phyloP scores from a whole-genome alignment of 495 filamentous ascomycete species.

The Ascobolus immersus region DNA sequence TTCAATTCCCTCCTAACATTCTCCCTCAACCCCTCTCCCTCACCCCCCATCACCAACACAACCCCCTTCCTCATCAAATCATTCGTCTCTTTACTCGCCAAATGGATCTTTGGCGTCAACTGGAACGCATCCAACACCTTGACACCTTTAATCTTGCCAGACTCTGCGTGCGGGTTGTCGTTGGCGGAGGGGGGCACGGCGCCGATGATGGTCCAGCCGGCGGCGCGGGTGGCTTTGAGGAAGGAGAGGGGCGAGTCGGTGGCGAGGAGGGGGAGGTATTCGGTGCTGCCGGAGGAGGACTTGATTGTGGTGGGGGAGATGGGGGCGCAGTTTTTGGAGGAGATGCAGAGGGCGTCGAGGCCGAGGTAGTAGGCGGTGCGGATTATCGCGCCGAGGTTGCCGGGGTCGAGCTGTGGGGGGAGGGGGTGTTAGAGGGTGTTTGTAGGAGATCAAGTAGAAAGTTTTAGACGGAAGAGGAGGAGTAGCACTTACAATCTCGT shows the following conservation, averaged over 20 bases:
- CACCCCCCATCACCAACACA: too few species aligned
- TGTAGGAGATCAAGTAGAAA: slow-evolving; percentile 6
- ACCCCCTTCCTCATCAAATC: too few species aligned
- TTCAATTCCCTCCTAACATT: too few species aligned
- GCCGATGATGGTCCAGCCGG: slow-evolving; percentile 67
- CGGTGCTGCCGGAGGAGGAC: slow-evolving; percentile 62
- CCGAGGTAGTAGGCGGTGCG: slow-evolving; percentile 70
- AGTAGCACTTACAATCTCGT: slow-evolving; percentile 31
- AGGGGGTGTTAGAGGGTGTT: too few species aligned
- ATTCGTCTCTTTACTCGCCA: too few species aligned
- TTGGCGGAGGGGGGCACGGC: slow-evolving; percentile 48
- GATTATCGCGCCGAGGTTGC: slow-evolving; percentile 72
- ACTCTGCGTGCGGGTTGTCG: too few species aligned
- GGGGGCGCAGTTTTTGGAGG: slow-evolving; percentile 36
- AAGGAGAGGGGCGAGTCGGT: slow-evolving; percentile 40
- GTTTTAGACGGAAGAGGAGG: neutral
- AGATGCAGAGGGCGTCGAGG: slow-evolving; percentile 45
- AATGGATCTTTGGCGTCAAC: too few species aligned
- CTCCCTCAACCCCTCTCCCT: too few species aligned
- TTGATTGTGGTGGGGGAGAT: slow-evolving; percentile 58
- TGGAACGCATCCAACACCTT: too few species aligned
- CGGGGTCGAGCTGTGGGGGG: slow-evolving; percentile 38
- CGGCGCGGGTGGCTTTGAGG: slow-evolving; percentile 33
- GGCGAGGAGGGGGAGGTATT: slow-evolving; percentile 44
- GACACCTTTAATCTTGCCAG: too few species aligned